These are phyloP conservation scores for Cytospora piceicola DNA, from an alignment of 2,329 filamentous ascomycete species.

Conservation along the genomic window DNA sequence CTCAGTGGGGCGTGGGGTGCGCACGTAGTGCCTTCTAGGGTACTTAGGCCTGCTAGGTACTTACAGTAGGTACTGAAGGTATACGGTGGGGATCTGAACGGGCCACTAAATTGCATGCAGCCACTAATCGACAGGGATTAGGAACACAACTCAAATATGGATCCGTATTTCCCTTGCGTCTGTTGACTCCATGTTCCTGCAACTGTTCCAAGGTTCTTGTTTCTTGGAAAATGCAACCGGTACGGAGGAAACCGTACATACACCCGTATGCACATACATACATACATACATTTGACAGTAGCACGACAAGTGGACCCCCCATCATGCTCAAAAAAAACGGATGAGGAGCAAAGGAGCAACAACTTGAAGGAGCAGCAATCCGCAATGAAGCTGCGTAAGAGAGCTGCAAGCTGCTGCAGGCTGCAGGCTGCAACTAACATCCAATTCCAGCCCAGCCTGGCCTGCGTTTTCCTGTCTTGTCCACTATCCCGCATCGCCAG, in stretches of 20 bases:
- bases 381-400: not conserved
- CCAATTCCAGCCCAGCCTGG: not conserved
- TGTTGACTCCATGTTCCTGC: slow-evolving; percentile 22
- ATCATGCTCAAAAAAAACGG: too few relatives aligned
- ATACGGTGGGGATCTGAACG: not conserved
- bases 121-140: not conserved
- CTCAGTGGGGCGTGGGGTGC: not conserved
- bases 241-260: too few relatives aligned
- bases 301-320: too few relatives aligned
- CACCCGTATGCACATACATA: too few relatives aligned
- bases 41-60: too few relatives aligned
- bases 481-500: slow-evolving; percentile 4
- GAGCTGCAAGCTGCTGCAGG: not conserved
- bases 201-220: not conserved
- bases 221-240: too few relatives aligned
- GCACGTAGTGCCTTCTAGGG: too few relatives aligned
- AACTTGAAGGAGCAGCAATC: slow-evolving; percentile 11
- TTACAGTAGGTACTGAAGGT: too few relatives aligned
- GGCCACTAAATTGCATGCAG: not conserved
- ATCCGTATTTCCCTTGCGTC: not conserved
- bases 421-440: slow-evolving; percentile 1
- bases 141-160: not conserved
- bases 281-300: too few relatives aligned
- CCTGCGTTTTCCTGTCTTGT: not conserved
- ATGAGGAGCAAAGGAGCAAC: not conserved